Conservation (phyloP, 108 stramenopile species). For the Cyclotella atomus region DNA sequence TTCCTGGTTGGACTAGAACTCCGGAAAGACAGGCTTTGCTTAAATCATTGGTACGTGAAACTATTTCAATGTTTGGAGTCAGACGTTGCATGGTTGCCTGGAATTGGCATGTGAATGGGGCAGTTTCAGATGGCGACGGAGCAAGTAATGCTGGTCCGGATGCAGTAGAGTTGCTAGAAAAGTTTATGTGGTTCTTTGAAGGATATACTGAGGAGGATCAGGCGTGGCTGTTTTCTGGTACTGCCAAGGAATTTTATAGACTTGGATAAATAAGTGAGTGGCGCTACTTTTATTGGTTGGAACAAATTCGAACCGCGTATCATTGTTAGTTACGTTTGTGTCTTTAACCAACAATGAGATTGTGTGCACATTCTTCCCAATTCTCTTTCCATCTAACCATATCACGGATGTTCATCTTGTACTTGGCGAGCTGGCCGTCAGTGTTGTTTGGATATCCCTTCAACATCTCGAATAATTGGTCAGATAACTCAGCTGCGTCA, state of each 20-base stretch:
- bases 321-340: too few species aligned
- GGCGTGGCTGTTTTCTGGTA: constrained; percentile 56
- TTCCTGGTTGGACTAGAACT: constrained; percentile 79
- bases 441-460: constrained; percentile 22
- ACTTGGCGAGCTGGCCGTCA: constrained; percentile 53
- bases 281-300: background rate
- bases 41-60: constrained; percentile 61
- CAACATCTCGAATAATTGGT: constrained; percentile 70
- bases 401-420: constrained; percentile 59
- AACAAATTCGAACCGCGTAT: too few species aligned
- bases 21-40: constrained; percentile 44
- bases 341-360: constrained; percentile 47
- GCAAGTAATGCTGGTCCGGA: constrained; percentile 61
- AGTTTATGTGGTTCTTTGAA: constrained; percentile 53
- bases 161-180: constrained; percentile 58
- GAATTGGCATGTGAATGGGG: constrained; percentile 71
- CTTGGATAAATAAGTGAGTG: constrained; percentile 5
- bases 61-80: constrained; percentile 67
- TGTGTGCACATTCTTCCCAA: constrained; percentile 74
- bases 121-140: constrained; percentile 65
- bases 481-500: constrained; percentile 61
- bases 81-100: constrained; percentile 78
- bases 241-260: constrained; percentile 68
- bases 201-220: constrained; percentile 62
- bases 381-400: constrained; percentile 79